Conservation (phyloP, 164 flowering plant species). For the Stephania yunnanensis region DNA sequence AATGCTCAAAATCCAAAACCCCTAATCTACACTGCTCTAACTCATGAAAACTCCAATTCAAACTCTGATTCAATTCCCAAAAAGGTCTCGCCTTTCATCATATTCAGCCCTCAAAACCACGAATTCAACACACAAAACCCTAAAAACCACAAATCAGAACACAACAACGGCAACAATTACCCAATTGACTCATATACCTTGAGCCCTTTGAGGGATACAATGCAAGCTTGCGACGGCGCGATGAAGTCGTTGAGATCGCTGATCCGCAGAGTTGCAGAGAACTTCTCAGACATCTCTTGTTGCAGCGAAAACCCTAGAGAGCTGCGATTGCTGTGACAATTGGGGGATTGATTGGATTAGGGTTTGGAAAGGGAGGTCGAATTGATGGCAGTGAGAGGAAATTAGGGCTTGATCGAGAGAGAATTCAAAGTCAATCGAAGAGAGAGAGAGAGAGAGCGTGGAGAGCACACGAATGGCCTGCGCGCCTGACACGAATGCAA, state of each 20-base stretch:
- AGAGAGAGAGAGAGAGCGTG: not conserved
- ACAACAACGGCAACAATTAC: conserved; percentile 10
- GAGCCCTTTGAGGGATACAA: conserved; percentile 59
- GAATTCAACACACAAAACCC: not conserved
- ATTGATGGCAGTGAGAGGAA: not conserved
- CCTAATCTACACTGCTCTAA: not conserved
- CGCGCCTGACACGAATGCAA: too few relatives aligned
- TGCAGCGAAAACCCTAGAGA: not conserved
- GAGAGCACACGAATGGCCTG: too few relatives aligned
- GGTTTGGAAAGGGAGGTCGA: not conserved
- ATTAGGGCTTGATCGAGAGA: not conserved
- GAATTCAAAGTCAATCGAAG: too few relatives aligned
- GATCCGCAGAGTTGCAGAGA: conserved; percentile 73
- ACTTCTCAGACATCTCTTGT: conserved; percentile 69
- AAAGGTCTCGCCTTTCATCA: not conserved
- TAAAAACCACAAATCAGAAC: not conserved
- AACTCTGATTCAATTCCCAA: too few relatives aligned
- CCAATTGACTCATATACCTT: conserved; percentile 35
- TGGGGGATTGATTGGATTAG: not conserved
- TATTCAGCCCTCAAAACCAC: not conserved
- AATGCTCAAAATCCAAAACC: not conserved
- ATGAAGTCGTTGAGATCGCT: conserved; percentile 88
- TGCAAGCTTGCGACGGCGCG: conserved; percentile 90
- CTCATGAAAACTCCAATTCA: too few relatives aligned
- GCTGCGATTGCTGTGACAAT: not conserved